These are phyloP conservation scores for Zygotorulaspora chibaensis DNA, from an alignment of 805 yeast species.

Conservation along the genomic window DNA sequence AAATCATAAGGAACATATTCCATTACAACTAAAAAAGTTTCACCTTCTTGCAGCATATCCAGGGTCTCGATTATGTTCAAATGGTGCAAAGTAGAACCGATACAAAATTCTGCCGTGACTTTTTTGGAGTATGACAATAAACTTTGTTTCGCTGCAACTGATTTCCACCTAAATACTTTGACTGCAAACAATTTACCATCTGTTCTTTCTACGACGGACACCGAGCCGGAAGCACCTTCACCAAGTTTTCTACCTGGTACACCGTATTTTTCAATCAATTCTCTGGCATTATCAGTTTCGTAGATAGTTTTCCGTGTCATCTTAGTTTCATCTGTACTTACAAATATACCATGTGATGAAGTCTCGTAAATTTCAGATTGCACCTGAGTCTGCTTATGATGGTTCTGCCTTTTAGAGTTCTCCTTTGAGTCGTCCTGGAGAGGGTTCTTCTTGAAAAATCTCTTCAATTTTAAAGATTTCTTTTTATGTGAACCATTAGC, in stretches of 20 bases:
- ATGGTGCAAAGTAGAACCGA: slow-evolving; percentile 76
- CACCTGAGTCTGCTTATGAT: slow-evolving; percentile 3
- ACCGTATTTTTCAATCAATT: slow-evolving; percentile 62
- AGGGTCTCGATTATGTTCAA: slow-evolving; percentile 75
- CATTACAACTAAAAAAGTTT: slow-evolving; percentile 71
- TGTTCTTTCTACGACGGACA: slow-evolving; percentile 63
- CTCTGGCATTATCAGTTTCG: slow-evolving; percentile 39
- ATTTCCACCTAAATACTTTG: slow-evolving; percentile 72
- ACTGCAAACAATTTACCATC: slow-evolving; percentile 73
- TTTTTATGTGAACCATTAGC: slow-evolving; percentile 12
- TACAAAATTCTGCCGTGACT: slow-evolving; percentile 75
- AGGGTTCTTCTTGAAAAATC: slow-evolving; percentile 48
- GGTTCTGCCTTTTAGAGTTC: background rate
- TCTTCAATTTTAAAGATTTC: slow-evolving; percentile 36
- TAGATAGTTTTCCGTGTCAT: slow-evolving; percentile 34
- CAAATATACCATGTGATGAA: slow-evolving; percentile 11
- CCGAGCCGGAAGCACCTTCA: slow-evolving; percentile 94
- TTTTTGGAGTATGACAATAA: slow-evolving; percentile 64
- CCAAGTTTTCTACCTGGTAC: slow-evolving; percentile 72
- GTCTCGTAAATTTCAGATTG: slow-evolving; percentile 1
- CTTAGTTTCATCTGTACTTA: slow-evolving; percentile 11
- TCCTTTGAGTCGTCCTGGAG: slow-evolving; percentile 2
- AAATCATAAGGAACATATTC: slow-evolving; percentile 91
- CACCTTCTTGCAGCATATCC: slow-evolving; percentile 70
- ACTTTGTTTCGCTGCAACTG: slow-evolving; percentile 29